A percentile compares a stretch with the other conserved stretches of the same genome.
These are phyloP conservation scores for Starmerella sp. DNA, from an alignment of 805 yeast genomes.

Conservation along the genomic window DNA sequence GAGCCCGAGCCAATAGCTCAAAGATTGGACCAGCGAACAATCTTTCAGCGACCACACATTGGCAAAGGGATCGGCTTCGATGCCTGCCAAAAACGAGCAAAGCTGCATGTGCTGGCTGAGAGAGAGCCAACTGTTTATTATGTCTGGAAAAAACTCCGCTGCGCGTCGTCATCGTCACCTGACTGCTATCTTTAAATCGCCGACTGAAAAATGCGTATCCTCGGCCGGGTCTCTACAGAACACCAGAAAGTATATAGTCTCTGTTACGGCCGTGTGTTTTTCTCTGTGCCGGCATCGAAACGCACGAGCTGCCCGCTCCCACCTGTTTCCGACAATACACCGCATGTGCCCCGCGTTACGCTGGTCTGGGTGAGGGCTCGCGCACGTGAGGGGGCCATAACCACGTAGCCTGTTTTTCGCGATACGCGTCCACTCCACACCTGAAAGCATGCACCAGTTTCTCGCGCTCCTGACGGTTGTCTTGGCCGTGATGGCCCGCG, in stretches of 20 bases:
- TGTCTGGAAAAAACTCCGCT: neutral
- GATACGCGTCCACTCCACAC: conserved; percentile 3
- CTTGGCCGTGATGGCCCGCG: conserved; percentile 7
- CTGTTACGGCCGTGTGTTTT: no score
- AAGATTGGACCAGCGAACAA: neutral
- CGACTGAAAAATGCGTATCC: no score
- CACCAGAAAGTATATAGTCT: no score
- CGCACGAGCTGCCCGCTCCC: no score
- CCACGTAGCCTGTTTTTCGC: conserved; percentile 4
- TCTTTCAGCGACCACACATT: conserved; percentile 5
- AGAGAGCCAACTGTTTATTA: neutral
- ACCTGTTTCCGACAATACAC: no score
- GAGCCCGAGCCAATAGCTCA: conserved; percentile 21
- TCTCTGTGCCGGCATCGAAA: no score
- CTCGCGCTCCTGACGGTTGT: neutral
- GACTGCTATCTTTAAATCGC: no score
- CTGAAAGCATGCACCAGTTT: neutral
- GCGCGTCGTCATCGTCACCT: no score
- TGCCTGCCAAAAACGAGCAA: neutral
- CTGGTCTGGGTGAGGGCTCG: neutral
- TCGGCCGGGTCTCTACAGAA: no score
- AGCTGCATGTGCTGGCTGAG: neutral
- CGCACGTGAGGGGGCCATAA: neutral
- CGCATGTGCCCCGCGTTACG: neutral
- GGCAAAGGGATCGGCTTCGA: conserved; percentile 14